Base-by-base conservation (phyloP, 73 alveolate species). In the Blepharisma japonicum region DNA sequence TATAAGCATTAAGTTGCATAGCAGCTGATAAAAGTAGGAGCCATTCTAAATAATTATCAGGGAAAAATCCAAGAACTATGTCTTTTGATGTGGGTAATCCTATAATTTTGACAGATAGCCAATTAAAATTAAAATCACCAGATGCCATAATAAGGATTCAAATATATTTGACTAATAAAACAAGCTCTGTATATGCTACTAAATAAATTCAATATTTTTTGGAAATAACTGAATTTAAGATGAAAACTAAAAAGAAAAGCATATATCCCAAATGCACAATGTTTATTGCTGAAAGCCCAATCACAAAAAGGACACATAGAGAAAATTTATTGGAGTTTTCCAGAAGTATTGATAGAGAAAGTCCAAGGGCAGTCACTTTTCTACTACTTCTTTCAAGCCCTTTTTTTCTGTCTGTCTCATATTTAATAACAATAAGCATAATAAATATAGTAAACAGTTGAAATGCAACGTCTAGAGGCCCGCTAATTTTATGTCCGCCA, bases 271-370 rank as follows among this genome's bases (percentile, higher is more conserved):
- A 61, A 5, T 61, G 74, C 14, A 61, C 14, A n/a, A 61, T 9
- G 47, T 61, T 61, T 18, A 61, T 61, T 61, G 47, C 23, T 61
- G 74, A 61, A 1, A 61, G 46, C 2, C 74, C 74, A 25, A 61
- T 61, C 38, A 61, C 50, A 39, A 61, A 61, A 20, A 61, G 47
- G 18, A 61, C 74, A 61, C 14, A 14, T 25, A 61, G 23, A 61
- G 74, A 14, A 8, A 61, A n/a, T 25, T 39, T 61, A 61, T 25
- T 61, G 18, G 74, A 61, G 74, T 61, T 61, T 61, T 61, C 74
- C 5, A 61, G 47, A 20, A 61, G 23, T 18, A 61, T 25, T 25
- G 47, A n/a, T 20, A 61, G 14, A 14, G 46, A 14, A 14, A 61
- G 42, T 32, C 42, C 14, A 61, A 14, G 14, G 0, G 46, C 23